Conservation (phyloP, 768 basidiomycete species). For the Boletellus ananas region DNA sequence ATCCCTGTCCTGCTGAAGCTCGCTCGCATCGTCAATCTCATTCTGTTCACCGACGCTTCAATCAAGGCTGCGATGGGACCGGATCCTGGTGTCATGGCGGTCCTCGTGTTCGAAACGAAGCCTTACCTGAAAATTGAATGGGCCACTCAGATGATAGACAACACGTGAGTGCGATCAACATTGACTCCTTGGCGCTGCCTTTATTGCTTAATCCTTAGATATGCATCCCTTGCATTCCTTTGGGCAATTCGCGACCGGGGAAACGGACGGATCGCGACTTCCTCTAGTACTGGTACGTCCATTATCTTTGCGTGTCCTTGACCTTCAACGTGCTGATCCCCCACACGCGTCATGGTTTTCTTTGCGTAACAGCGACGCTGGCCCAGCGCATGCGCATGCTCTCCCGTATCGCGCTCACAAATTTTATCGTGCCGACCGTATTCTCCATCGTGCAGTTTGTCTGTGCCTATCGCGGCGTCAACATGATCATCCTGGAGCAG, state of each 20-base stretch:
- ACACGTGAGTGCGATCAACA: conserved; percentile 11
- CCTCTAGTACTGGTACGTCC: neutral
- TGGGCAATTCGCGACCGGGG: conserved; percentile 6
- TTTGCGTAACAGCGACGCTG: neutral
- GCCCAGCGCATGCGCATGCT: conserved; percentile 14
- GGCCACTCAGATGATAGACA: conserved; percentile 29
- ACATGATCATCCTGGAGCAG: neutral
- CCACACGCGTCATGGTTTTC: neutral
- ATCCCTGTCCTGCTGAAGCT: conserved; percentile 23
- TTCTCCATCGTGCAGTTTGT: conserved; percentile 14
- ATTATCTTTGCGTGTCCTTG: neutral
- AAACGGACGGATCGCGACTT: neutral
- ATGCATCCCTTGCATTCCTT: conserved; percentile 9
- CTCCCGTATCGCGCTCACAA: conserved; percentile 24
- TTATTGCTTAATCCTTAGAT: neutral
- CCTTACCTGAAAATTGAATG: conserved; percentile 32
- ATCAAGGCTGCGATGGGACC: conserved; percentile 10
- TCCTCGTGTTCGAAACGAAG: conserved; percentile 3
- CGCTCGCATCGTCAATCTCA: conserved; percentile 19
- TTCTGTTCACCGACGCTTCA: conserved; percentile 18
- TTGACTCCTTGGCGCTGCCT: neutral
- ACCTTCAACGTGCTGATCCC: neutral
- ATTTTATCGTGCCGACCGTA: conserved; percentile 24
- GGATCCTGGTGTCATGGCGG: neutral
- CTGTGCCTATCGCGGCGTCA: neutral